Conservation (phyloP, 495 filamentous ascomycete species). For the Immersiella caudata region DNA sequence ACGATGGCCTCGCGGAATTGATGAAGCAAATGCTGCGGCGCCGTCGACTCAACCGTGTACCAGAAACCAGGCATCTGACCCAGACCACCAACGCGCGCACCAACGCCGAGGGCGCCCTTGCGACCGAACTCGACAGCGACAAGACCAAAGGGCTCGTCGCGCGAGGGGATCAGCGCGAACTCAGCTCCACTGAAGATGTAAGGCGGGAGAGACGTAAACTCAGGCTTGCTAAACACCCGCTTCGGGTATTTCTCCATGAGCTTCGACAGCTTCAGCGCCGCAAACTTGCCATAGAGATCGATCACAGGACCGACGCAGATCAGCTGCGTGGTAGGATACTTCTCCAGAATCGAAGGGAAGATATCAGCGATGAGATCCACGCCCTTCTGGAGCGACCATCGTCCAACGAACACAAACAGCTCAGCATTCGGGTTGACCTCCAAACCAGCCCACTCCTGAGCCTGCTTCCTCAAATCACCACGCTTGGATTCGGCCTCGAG, state of each 20-base stretch:
- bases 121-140: conserved; percentile 81
- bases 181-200: conserved; percentile 80
- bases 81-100: conserved; percentile 67
- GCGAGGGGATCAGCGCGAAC: conserved; percentile 76
- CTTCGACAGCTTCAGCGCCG: conserved; percentile 69
- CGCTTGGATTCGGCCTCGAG: conserved; percentile 59
- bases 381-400: conserved; percentile 80
- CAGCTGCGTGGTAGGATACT: conserved; percentile 66
- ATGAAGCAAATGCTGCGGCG: conserved; percentile 67
- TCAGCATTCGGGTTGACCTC: conserved; percentile 68
- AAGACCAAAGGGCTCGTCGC: conserved; percentile 81
- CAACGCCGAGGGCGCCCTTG: conserved; percentile 76
- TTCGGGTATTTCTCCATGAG: conserved; percentile 77
- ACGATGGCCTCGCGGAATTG: conserved; percentile 74
- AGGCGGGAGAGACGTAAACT: conserved; percentile 73
- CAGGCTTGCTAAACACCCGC: conserved; percentile 75
- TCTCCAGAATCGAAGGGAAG: conserved; percentile 71
- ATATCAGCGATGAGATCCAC: conserved; percentile 79
- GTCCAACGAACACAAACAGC: conserved; percentile 76
- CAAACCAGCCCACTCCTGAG: conserved; percentile 77
- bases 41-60: conserved; percentile 70
- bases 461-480: conserved; percentile 63
- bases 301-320: conserved; percentile 75
- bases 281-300: conserved; percentile 79
- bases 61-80: conserved; percentile 83